Evolutionary conservation across 2,329 filamentous ascomycete genomes (phyloP).

Genomic region (Basipetospora chlamydospora): DNA sequence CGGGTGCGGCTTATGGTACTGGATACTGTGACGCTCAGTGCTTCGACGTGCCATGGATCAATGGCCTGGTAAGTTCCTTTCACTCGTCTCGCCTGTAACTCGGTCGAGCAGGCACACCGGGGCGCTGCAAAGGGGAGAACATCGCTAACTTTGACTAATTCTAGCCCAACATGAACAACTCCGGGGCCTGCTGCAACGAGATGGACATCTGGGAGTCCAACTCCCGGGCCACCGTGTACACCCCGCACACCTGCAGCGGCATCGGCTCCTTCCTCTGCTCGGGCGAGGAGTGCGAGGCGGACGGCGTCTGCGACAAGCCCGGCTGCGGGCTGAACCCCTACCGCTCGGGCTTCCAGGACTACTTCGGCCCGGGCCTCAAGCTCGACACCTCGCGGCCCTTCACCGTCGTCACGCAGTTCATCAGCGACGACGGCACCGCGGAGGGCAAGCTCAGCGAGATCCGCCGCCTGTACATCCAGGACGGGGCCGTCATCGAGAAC

Average conservation of each 20-base stretch:
- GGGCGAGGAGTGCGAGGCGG: conserved; percentile 22
- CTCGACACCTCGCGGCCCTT: conserved; percentile 24
- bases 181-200: conserved; percentile 37
- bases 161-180: conserved; percentile 24
- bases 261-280: conserved; percentile 27
- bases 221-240: conserved; percentile 25
- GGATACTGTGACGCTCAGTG: conserved; percentile 52
- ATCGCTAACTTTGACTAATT: conserved; percentile 8
- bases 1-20: conserved; percentile 44
- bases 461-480: conserved; percentile 33
- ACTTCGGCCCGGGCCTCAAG: conserved; percentile 17
- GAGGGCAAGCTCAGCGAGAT: conserved; percentile 26
- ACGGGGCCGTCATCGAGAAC: conserved; percentile 32
- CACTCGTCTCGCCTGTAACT: neutral
- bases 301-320: conserved; percentile 27
- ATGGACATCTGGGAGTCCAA: conserved; percentile 44
- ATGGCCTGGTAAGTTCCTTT: conserved; percentile 24
- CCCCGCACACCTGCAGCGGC: conserved; percentile 33
- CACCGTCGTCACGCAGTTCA: conserved; percentile 37
- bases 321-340: conserved; percentile 31
- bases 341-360: conserved; percentile 14
- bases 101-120: conserved; percentile 37
- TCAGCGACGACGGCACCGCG: conserved; percentile 25
- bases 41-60: conserved; percentile 33
- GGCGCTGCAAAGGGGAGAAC: neutral